Conservation (phyloP, 768 basidiomycete genomes). For the Lyophyllum atratum region DNA sequence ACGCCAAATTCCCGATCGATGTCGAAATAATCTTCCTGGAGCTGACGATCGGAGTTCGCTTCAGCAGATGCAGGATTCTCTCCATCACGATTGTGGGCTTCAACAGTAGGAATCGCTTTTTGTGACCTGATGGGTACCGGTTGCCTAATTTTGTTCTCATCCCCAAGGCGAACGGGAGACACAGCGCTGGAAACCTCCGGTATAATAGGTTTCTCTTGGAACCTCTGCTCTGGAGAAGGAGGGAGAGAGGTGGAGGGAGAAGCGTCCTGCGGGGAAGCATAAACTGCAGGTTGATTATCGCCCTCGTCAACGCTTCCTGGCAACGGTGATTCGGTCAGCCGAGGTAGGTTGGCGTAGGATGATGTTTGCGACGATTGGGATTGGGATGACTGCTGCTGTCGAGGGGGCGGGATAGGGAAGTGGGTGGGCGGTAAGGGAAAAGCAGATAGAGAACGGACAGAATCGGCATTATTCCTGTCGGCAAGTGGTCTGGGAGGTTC, state of each 20-base stretch:
- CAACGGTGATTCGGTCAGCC: conserved; percentile 25
- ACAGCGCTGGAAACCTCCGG: neutral
- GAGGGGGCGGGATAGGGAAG: conserved; percentile 60
- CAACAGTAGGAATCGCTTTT: neutral
- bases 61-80: neutral
- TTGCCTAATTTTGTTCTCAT: neutral
- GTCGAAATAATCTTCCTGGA: conserved; percentile 19
- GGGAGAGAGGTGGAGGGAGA: neutral
- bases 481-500: conserved; percentile 37
- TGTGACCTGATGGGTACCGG: neutral
- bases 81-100: neutral
- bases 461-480: conserved; percentile 44
- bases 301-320: conserved; percentile 16
- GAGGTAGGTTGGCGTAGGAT: conserved; percentile 21
- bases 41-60: neutral
- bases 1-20: conserved; percentile 36
- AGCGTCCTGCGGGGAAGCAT: neutral
- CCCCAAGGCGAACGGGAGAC: neutral
- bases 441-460: conserved; percentile 69
- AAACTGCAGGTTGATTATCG: neutral
- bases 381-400: conserved; percentile 25
- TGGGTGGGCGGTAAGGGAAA: conserved; percentile 77
- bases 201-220: conserved; percentile 1
- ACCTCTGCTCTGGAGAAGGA: neutral
- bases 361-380: conserved; percentile 26